These are phyloP conservation scores for Telfairia occidentalis DNA, from an alignment of 331 rosid species.

Conservation along the genomic window DNA sequence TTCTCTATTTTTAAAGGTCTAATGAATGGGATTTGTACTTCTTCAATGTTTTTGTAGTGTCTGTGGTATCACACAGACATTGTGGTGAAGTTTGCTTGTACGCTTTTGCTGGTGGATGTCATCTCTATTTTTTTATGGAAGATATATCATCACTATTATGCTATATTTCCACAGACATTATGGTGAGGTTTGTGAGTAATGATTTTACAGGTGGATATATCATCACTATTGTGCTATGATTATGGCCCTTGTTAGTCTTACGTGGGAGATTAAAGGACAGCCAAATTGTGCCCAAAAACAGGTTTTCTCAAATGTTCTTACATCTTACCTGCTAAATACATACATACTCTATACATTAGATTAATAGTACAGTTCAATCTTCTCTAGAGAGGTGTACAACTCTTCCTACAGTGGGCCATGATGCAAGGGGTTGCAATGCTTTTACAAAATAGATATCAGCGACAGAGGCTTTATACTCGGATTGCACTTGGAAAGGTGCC, in stretches of 20 bases:
- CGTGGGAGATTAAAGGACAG: constrained; percentile 94
- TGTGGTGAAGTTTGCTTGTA: neutral
- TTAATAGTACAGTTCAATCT: constrained; percentile 10
- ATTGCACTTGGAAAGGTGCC: constrained; percentile 95
- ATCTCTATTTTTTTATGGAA: too few species aligned
- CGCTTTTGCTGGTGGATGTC: neutral
- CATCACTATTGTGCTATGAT: constrained; percentile 95
- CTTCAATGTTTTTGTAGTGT: neutral
- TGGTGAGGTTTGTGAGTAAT: constrained; percentile 10
- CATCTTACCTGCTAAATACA: neutral
- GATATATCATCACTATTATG: neutral
- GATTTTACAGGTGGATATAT: constrained; percentile 82
- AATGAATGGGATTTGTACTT: neutral
- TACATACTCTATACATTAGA: neutral
- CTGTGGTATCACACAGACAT: neutral
- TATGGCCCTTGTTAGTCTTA: constrained; percentile 97
- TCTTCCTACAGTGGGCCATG: constrained; percentile 97
- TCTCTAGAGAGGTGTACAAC: constrained; percentile 88
- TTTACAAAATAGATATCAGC: constrained; percentile 93
- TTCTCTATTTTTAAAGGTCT: neutral
- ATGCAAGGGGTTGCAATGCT: constrained; percentile 99
- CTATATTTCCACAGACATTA: neutral
- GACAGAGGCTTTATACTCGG: constrained; percentile 95
- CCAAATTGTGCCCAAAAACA: constrained; percentile 82
- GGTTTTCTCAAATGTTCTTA: constrained; percentile 29